These are phyloP conservation scores for Phlegmacium glaucopus DNA, from an alignment of 768 basidiomycete species.

Conservation along the genomic window DNA sequence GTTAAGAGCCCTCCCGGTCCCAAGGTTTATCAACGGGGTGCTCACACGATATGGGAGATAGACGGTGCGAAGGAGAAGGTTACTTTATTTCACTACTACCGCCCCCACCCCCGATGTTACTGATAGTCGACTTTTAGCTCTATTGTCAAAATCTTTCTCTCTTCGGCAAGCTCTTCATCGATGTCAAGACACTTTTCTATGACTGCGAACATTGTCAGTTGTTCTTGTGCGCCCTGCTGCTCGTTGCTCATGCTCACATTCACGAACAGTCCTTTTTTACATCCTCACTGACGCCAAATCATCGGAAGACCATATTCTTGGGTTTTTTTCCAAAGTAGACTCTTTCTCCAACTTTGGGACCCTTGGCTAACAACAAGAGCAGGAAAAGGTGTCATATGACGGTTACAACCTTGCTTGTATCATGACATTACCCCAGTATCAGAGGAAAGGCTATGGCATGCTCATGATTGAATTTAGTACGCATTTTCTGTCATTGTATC, in stretches of 20 bases:
- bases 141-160: conserved; percentile 96
- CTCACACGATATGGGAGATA: conserved; percentile 92
- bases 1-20: conserved; percentile 76
- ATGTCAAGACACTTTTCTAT: conserved; percentile 93
- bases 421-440: conserved; percentile 91
- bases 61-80: conserved; percentile 88
- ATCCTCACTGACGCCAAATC: conserved; percentile 84
- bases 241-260: conserved; percentile 1
- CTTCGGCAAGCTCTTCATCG: conserved; percentile 98
- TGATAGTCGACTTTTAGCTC: conserved; percentile 46
- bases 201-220: conserved; percentile 80
- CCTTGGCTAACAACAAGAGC: background rate
- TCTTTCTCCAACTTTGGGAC: background rate
- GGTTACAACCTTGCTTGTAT: conserved; percentile 98
- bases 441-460: conserved; percentile 87
- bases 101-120: background rate
- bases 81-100: conserved; percentile 11
- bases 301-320: conserved; percentile 75
- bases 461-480: conserved; percentile 97
- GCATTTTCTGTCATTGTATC: conserved; percentile 23
- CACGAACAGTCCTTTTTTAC: conserved; percentile 77
- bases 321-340: conserved; percentile 63
- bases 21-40: conserved; percentile 88
- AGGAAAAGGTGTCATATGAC: conserved; percentile 96
- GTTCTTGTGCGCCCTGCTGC: background rate